Conservation (phyloP, 768 basidiomycete genomes). For the Suillus sp. region DNA sequence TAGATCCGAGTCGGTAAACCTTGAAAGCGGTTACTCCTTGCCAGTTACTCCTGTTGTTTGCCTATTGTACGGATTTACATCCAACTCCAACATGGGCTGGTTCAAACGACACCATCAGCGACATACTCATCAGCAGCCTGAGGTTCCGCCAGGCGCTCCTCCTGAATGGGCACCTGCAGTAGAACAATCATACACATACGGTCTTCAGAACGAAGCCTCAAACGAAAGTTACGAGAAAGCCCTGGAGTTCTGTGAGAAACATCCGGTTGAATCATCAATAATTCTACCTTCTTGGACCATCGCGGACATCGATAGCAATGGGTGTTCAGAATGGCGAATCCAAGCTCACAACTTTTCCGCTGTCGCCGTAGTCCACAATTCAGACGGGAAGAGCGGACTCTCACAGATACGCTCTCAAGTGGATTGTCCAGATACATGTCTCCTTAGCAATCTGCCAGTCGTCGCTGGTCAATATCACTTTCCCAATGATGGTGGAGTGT, state of each 20-base stretch:
- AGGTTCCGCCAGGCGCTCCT: conserved; percentile 27
- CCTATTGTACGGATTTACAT: no score
- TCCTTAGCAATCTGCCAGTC: conserved; percentile 63
- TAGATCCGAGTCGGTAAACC: no score
- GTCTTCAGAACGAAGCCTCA: conserved; percentile 57
- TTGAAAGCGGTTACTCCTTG: no score
- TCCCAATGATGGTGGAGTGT: conserved; percentile 55
- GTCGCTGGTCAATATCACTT: conserved; percentile 61
- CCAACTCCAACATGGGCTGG: conserved; percentile 4
- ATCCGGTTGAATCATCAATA: conserved; percentile 43
- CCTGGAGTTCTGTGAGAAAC: conserved; percentile 47
- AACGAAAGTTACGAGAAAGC: conserved; percentile 56
- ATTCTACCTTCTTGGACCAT: conserved; percentile 55
- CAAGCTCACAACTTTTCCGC: conserved; percentile 45
- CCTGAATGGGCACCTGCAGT: conserved; percentile 64
- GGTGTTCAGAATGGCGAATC: conserved; percentile 57
- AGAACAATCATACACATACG: conserved; percentile 49
- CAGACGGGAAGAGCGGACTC: conserved; percentile 35
- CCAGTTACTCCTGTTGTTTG: no score
- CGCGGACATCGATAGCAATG: conserved; percentile 49
- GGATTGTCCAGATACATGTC: conserved; percentile 50
- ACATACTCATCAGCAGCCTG: neutral
- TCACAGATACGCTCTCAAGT: conserved; percentile 44
- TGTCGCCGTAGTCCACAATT: conserved; percentile 43
- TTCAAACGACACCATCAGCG: neutral